Base-by-base conservation (phyloP, 768 basidiomycete genomes). In the Ramaria rubella region DNA sequence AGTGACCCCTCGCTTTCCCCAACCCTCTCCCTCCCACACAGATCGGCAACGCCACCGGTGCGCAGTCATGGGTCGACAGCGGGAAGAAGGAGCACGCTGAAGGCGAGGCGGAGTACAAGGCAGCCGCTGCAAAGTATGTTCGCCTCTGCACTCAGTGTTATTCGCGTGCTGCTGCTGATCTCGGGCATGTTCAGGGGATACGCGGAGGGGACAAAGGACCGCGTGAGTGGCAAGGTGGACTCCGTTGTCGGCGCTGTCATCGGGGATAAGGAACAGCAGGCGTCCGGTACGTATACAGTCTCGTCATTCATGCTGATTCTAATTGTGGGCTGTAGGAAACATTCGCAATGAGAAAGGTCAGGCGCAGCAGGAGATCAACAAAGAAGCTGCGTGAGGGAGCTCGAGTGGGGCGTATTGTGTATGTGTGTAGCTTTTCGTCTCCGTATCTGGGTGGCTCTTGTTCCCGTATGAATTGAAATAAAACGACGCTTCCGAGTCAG, bases 251-350 rank as follows among this genome's bases (percentile, higher is more conserved):
- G 82, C 31, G 78, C 81, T 9, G 59, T 84, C 48, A 75, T 70
- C n/a, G 82, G 81, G 26, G 83, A 83, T 65, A 72, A 74, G 61
- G 38, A 68, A n/a, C 78, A 81, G 64, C 73, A 84, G 66, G 55
- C 60, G 17, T n/a, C 71, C 17, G 81, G 82, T 80, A 58, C 49
- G 72, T 24, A 15, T 45, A n/a, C n/a, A n/a, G 12, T 54, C 24
- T 44, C 30, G 48, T 29, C 23, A 8, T n/a, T 14, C 26, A 19
- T 12, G n/a, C 3, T 48, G 45, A 48, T 48, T 24, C 21, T 9
- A 17, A 26, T 27, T 8, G 30, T 26, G 30, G 14, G 26, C 19
- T 21, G 15, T 26, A 27, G 83, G 84, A 1, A 82, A 83, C 54
- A 52, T 69, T 17, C 72, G 68, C 49, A 73, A 80, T 0, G 79